Evolutionary conservation across 1,284 basidiomycete species (phyloP).

Genomic region (Mycosarcoma maydis): DNA sequence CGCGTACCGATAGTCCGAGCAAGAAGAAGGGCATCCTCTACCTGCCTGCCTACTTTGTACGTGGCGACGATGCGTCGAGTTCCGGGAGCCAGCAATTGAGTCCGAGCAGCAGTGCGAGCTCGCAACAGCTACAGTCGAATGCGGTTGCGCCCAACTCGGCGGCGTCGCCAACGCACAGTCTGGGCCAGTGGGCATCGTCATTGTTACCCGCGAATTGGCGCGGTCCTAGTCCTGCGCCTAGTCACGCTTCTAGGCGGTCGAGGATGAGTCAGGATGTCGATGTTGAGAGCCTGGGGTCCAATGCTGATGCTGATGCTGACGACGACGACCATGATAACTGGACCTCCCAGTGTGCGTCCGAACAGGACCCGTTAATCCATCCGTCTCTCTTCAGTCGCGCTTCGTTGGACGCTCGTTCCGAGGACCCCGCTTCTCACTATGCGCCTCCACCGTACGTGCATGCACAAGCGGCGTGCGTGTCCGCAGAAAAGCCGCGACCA

Average conservation of each 20-base stretch:
- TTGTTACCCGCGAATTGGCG: slow-evolving; percentile 28
- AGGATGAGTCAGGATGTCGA: slow-evolving; percentile 36
- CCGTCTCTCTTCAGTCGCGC: no score
- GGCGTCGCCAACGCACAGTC: slow-evolving; percentile 1
- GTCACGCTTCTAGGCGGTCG: slow-evolving; percentile 16
- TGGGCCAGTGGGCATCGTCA: slow-evolving; percentile 29
- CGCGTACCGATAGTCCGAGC: slow-evolving; percentile 22
- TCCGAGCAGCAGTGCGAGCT: slow-evolving; percentile 12
- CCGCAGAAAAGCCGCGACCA: no score
- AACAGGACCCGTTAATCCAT: no score
- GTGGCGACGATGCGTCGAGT: slow-evolving; percentile 28
- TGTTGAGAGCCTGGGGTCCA: slow-evolving; percentile 22
- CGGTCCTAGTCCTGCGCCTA: slow-evolving; percentile 27
- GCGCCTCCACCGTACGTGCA: neutral
- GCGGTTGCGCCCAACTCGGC: slow-evolving; percentile 10
- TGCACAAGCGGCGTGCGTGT: no score
- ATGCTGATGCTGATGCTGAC: no score
- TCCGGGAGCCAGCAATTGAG: slow-evolving; percentile 6
- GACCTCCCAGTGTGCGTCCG: neutral
- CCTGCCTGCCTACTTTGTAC: slow-evolving; percentile 54
- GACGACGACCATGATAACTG: slow-evolving; percentile 10
- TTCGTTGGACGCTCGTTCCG: no score
- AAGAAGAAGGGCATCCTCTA: slow-evolving; percentile 51
- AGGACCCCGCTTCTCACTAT: no score
- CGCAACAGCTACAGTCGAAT: slow-evolving; percentile 10